These are phyloP conservation scores for Solanum peruvianum DNA, from an alignment of 257 asterid genomes.

Conservation along the genomic window DNA sequence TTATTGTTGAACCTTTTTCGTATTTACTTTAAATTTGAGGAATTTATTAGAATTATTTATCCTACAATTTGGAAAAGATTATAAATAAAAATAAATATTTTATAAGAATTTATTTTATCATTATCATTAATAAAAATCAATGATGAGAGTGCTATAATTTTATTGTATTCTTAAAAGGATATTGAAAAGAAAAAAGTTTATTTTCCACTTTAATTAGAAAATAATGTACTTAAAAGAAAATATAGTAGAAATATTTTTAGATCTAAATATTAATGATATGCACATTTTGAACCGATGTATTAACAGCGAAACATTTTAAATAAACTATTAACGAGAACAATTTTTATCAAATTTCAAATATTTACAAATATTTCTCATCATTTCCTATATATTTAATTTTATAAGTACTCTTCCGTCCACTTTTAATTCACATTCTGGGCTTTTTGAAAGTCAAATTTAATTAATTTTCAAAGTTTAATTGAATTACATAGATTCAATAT, in stretches of 20 bases:
- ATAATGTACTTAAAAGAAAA: neutral
- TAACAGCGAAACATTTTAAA: neutral
- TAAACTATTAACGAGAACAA: neutral
- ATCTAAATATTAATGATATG: neutral
- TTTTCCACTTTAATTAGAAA: neutral
- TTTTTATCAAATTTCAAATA: neutral
- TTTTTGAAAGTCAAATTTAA: neutral
- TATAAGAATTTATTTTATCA: neutral
- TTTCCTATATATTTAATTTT: too few relatives aligned
- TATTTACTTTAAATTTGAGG: neutral
- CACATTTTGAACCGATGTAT: neutral
- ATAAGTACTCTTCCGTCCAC: neutral
- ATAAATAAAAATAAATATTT: too few relatives aligned
- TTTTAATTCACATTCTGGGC: neutral
- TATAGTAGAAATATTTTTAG: neutral
- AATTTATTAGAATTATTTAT: too few relatives aligned
- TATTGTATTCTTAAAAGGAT: neutral
- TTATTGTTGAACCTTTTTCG: neutral
- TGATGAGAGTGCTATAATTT: neutral
- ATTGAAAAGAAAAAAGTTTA: neutral
- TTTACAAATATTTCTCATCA: too few relatives aligned
- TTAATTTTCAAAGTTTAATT: too few relatives aligned
- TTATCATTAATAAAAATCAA: too few relatives aligned
- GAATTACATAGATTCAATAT: too few relatives aligned
- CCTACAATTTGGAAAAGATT: neutral